Evolutionary conservation across 192 early-diverging fungal species (phyloP), one percentile per base, ranked within the genome.

Genomic region (Coemansia erecta): DNA sequence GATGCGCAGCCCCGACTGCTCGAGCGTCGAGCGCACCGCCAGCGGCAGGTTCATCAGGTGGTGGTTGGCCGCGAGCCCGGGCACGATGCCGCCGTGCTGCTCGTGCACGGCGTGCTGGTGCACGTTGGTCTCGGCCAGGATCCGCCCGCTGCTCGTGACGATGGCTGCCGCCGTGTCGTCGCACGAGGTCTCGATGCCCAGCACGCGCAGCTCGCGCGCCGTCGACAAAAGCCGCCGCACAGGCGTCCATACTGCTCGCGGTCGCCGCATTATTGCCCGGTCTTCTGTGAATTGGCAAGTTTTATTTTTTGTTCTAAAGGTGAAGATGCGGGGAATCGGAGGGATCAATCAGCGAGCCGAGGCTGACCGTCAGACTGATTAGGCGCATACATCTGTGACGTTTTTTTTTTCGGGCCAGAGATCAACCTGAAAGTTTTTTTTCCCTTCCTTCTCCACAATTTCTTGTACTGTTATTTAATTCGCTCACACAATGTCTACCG

Each of bases 141-240:
- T 86, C 14, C 53, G 64, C 11, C 90, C 75, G 57, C 86, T 80
- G 13, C 85, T 82, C 17, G 74, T 82, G 37, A 92, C 88, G 18
- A 92, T 66, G 1, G 87, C 89, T 22, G 86, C 87, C 11, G 85
- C 85, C 10, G 90, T 92, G 61, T 92, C 90, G 59, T 92, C 90
- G 67, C 88, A 92, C 17, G 90, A 92, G 26, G 88, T 84, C 50
- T 92, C 89, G 26, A 91, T 83, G 5, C 89, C 89, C 11, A 91
- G 77, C 33, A 81, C 69, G 7, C 66, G 47, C 39, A 70, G 22
- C 15, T 26, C 35, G 8, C 35, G 35, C 35, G 8, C 1, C 35
- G 35, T 37, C 35, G 35, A 37, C 35, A 37, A 7, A 7, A 8
- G 35, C 35, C 35, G 35, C 35, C 35, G 35, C 10, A 1, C 35